Evolutionary conservation across 768 basidiomycete genomes (phyloP).

Genomic region (Tylopilus felleus): DNA sequence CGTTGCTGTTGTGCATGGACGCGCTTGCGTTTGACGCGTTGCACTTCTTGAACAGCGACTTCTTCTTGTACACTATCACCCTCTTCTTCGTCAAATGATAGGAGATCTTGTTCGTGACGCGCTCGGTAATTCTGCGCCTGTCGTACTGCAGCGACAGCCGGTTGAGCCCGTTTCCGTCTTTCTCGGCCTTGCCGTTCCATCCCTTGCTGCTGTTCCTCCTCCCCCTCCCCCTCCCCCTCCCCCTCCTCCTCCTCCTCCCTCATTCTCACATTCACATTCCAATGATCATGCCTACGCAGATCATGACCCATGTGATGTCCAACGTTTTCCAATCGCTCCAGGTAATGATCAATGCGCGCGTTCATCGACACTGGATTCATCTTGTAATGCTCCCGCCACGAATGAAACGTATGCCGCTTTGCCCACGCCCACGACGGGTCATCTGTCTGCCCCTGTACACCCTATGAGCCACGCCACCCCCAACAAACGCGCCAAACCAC

Average conservation of each 20-base stretch:
- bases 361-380: slow-evolving; percentile 43
- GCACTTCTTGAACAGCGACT: neutral
- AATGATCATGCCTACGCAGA: slow-evolving; percentile 17
- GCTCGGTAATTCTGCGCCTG: neutral
- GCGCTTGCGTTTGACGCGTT: slow-evolving; percentile 16
- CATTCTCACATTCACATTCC: too few species aligned
- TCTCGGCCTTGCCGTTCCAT: neutral
- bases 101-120: neutral
- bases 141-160: neutral
- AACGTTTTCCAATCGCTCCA: slow-evolving; percentile 2
- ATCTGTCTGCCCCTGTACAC: slow-evolving; percentile 19
- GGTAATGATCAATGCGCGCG: slow-evolving; percentile 35
- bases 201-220: slow-evolving; percentile 4
- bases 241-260: neutral
- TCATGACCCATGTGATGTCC: slow-evolving; percentile 25
- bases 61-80: neutral
- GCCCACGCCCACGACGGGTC: slow-evolving; percentile 42
- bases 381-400: slow-evolving; percentile 62
- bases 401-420: slow-evolving; percentile 48
- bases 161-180: neutral
- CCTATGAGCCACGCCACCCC: neutral
- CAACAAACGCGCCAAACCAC: slow-evolving; percentile 10
- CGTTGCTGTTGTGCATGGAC: slow-evolving; percentile 1
- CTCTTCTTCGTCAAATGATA: slow-evolving; percentile 3
- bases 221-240: neutral